phyloP scores from a whole-genome alignment of 495 filamentous ascomycete genomes.

The Penicillium tannophilum region DNA sequence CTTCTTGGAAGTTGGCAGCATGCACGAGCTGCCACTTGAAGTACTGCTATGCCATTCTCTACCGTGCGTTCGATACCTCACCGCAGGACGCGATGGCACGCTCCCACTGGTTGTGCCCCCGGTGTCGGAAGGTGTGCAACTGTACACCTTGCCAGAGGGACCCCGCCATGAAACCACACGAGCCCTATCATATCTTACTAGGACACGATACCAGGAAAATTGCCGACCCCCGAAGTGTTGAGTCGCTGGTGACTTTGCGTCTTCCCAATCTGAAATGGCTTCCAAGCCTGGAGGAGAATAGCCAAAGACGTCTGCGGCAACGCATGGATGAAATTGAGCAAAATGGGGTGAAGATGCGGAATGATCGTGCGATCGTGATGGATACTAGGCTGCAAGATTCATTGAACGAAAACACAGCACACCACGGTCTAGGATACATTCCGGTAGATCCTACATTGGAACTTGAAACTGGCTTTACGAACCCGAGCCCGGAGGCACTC shows the following conservation, averaged over 20 bases:
- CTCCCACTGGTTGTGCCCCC: constrained; percentile 82
- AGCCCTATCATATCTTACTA: constrained; percentile 79
- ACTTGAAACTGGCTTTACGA: neutral
- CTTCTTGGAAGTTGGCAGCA: constrained; percentile 75
- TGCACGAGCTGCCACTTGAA: constrained; percentile 72
- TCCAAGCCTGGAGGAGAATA: constrained; percentile 52
- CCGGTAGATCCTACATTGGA: constrained; percentile 1
- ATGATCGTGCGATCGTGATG: neutral
- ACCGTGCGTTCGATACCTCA: constrained; percentile 83
- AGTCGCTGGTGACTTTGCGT: constrained; percentile 82
- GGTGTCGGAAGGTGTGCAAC: constrained; percentile 80
- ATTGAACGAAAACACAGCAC: neutral
- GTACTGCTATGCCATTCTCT: constrained; percentile 89
- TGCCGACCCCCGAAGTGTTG: constrained; percentile 85
- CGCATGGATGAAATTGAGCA: neutral
- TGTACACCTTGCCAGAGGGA: constrained; percentile 72
- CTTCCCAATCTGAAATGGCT: constrained; percentile 82
- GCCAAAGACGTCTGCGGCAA: constrained; percentile 18
- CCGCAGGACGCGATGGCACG: constrained; percentile 78
- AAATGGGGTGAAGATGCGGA: neutral
- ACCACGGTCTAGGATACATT: neutral
- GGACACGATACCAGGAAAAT: constrained; percentile 88
- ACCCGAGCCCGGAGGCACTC: neutral
- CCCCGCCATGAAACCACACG: constrained; percentile 65
- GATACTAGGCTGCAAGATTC: neutral